Conservation (phyloP, 1,284 basidiomycete species). For the Sparassis latifolia region DNA sequence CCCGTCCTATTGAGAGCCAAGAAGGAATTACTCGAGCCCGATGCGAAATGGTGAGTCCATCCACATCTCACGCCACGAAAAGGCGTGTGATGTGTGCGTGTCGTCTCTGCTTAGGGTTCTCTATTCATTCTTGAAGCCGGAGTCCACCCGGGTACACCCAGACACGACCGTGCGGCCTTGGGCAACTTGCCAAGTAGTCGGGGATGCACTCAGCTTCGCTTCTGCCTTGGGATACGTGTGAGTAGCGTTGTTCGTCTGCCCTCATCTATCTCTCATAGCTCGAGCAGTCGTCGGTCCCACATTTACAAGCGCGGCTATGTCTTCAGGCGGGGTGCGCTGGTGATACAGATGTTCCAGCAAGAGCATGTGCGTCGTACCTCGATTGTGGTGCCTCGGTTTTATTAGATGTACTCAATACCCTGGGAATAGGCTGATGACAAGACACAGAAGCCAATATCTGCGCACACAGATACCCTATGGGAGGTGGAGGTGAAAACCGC, state of each 20-base stretch:
- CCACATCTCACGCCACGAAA: not conserved
- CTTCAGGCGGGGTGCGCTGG: slow-evolving; percentile 59
- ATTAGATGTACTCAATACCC: not conserved
- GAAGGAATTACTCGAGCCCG: slow-evolving; percentile 57
- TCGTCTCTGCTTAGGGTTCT: slow-evolving; percentile 43
- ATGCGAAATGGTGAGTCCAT: slow-evolving; percentile 50
- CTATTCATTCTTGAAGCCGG: slow-evolving; percentile 73
- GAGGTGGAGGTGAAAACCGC: slow-evolving; percentile 81
- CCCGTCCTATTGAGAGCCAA: slow-evolving; percentile 66
- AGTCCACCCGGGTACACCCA: slow-evolving; percentile 68
- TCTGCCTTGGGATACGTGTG: slow-evolving; percentile 70
- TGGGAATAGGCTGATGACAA: slow-evolving; percentile 52
- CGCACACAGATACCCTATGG: slow-evolving; percentile 71
- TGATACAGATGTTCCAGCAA: slow-evolving; percentile 79
- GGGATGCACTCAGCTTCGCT: slow-evolving; percentile 72
- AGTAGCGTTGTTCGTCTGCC: slow-evolving; percentile 12
- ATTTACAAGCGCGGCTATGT: slow-evolving; percentile 74
- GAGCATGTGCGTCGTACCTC: slow-evolving; percentile 47
- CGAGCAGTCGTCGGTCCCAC: slow-evolving; percentile 55
- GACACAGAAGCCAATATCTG: slow-evolving; percentile 65
- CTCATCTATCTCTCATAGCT: not conserved
- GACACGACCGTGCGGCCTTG: slow-evolving; percentile 79
- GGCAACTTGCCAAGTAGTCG: slow-evolving; percentile 68
- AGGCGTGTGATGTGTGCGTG: too few species aligned
- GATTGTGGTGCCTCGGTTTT: too few species aligned